phyloP scores from a whole-genome alignment of 805 yeast genomes.

The Danielia reshetovae region DNA sequence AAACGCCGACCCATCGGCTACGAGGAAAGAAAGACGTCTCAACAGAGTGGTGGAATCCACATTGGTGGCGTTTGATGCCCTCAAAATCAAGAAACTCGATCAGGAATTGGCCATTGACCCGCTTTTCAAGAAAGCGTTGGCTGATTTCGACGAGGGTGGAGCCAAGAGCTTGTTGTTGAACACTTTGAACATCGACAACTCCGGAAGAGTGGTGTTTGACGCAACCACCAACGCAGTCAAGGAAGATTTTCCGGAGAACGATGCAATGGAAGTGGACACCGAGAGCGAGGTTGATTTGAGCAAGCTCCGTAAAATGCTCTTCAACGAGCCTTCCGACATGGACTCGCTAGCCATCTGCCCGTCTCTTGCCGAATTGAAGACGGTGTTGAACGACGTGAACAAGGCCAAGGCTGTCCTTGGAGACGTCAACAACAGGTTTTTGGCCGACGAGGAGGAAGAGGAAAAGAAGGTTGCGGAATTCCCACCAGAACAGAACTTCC shows the following conservation, averaged over 20 bases:
- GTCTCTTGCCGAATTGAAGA: slow-evolving; percentile 57
- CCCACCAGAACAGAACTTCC: background rate
- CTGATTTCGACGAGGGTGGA: slow-evolving; percentile 83
- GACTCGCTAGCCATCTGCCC: slow-evolving; percentile 57
- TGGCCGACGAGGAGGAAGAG: slow-evolving; percentile 12
- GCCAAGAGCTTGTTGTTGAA: slow-evolving; percentile 66
- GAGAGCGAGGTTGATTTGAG: slow-evolving; percentile 15
- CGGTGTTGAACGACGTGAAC: slow-evolving; percentile 51
- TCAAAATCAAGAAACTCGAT: slow-evolving; percentile 54
- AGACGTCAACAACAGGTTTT: slow-evolving; percentile 37
- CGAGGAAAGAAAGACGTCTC: slow-evolving; percentile 12
- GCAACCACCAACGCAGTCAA: slow-evolving; percentile 41
- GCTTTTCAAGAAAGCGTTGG: slow-evolving; percentile 65
- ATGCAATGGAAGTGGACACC: slow-evolving; percentile 8
- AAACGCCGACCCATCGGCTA: slow-evolving; percentile 18
- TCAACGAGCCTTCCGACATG: slow-evolving; percentile 17
- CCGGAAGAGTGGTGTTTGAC: slow-evolving; percentile 62
- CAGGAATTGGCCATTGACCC: slow-evolving; percentile 70
- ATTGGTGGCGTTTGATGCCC: slow-evolving; percentile 38
- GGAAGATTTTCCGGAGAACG: slow-evolving; percentile 1
- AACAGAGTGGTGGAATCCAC: slow-evolving; percentile 21
- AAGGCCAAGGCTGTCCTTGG: slow-evolving; percentile 45
- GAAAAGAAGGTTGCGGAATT: background rate
- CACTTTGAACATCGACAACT: slow-evolving; percentile 50
- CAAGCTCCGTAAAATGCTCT: slow-evolving; percentile 19